Percentiles rank a stretch among this genome's conserved stretches.
These are phyloP conservation scores for Ilyonectria mors-panacis DNA, from an alignment of 2,329 filamentous ascomycete genomes.

Conservation along the genomic window DNA sequence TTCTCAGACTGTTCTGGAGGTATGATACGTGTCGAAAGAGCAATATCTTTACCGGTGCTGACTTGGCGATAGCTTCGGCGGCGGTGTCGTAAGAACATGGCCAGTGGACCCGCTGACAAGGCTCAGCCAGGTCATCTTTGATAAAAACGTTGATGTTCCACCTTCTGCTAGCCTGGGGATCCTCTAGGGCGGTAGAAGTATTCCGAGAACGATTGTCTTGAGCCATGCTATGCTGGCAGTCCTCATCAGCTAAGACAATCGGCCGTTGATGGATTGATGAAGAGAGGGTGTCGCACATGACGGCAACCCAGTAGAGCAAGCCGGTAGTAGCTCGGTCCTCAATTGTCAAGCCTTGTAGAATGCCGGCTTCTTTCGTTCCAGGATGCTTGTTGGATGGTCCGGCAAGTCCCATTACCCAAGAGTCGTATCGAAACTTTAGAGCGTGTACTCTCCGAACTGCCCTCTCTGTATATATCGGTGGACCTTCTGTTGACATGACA, in stretches of 20 bases:
- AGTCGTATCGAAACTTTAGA: slow-evolving; percentile 45
- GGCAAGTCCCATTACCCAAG: slow-evolving; percentile 33
- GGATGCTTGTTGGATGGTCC: slow-evolving; percentile 2
- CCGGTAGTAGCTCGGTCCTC: slow-evolving; percentile 62
- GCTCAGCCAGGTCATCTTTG: slow-evolving; percentile 47
- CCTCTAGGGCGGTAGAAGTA: not conserved
- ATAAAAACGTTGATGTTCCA: slow-evolving; percentile 44
- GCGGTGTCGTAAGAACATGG: slow-evolving; percentile 68
- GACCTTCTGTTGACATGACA: slow-evolving; percentile 42
- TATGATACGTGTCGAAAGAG: slow-evolving; percentile 41
- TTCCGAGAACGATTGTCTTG: too few relatives aligned
- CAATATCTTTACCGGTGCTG: slow-evolving; percentile 62
- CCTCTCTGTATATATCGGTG: slow-evolving; percentile 42
- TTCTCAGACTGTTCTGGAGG: slow-evolving; percentile 65
- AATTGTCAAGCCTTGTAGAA: slow-evolving; percentile 25
- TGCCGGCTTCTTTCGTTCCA: slow-evolving; percentile 3
- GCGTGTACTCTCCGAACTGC: slow-evolving; percentile 46
- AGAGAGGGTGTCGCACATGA: slow-evolving; percentile 72
- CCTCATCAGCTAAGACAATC: slow-evolving; percentile 55
- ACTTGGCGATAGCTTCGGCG: slow-evolving; percentile 61
- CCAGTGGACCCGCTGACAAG: slow-evolving; percentile 55
- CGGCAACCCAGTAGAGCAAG: slow-evolving; percentile 70
- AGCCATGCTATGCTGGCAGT: slow-evolving; percentile 53
- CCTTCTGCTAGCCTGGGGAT: slow-evolving; percentile 22
- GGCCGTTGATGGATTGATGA: slow-evolving; percentile 63